Conservation (phyloP, 345 rosid species). For the Arabis alpina region DNA sequence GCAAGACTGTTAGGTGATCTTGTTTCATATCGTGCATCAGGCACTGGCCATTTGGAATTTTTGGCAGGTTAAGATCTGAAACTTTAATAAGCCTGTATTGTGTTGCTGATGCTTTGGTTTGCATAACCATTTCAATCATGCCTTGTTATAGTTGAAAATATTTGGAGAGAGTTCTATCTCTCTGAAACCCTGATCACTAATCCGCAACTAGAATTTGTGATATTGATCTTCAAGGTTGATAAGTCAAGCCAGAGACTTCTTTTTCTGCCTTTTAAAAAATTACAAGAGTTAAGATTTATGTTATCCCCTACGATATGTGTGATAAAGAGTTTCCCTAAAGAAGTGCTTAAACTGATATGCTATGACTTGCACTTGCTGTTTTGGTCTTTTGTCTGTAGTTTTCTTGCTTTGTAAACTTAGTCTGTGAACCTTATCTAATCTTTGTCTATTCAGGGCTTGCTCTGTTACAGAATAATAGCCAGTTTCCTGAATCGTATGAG, state of each 20-base stretch:
- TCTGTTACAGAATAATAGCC: conserved; percentile 64
- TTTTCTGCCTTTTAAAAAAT: background rate
- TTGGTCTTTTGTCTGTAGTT: background rate
- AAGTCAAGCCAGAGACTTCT: too few species aligned
- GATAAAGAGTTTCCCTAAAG: background rate
- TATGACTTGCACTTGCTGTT: background rate
- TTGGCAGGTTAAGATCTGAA: conserved; percentile 63
- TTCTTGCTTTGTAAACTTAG: background rate
- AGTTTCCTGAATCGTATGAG: conserved; percentile 49
- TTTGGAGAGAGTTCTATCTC: conserved; percentile 7
- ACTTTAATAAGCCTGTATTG: background rate
- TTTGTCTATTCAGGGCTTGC: conserved; percentile 72
- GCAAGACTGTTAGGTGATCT: conserved; percentile 85
- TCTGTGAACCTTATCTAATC: conserved; percentile 15
- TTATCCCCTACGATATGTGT: background rate
- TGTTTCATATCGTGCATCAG: conserved; percentile 91
- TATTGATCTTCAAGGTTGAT: background rate
- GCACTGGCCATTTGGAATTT: conserved; percentile 92
- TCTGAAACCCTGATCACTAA: background rate
- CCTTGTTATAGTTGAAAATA: conserved; percentile 6
- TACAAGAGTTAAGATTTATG: background rate
- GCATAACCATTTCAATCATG: background rate
- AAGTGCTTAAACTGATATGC: background rate
- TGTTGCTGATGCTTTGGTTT: background rate
- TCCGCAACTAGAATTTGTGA: too few species aligned